Percentiles rank a stretch among this genome's conserved stretches.
phyloP scores from a whole-genome alignment of 306 rosid species.

The Inga oerstediana region DNA sequence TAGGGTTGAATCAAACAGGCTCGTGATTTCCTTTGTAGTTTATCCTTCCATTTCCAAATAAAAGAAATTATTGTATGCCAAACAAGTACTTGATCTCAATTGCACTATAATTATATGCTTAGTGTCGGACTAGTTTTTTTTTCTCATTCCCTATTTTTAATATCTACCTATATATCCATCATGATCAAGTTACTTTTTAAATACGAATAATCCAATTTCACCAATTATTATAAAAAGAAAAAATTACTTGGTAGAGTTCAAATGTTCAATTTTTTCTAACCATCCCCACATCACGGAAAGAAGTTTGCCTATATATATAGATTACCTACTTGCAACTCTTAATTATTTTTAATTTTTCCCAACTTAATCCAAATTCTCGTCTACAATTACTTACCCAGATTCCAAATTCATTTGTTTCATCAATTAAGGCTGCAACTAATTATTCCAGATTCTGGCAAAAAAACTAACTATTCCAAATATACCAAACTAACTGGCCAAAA shows the following conservation, averaged over 20 bases:
- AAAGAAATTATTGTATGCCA: not conserved
- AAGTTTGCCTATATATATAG: not conserved
- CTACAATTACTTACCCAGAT: not conserved
- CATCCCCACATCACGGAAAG: not conserved
- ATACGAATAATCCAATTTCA: not conserved
- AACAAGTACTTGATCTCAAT: not conserved
- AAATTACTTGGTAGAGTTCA: not conserved
- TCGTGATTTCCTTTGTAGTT: no score
- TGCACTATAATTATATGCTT: no score
- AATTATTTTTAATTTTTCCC: no score
- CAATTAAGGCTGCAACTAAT: not conserved
- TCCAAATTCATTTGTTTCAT: not conserved
- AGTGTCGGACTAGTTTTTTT: no score
- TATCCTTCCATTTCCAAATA: no score
- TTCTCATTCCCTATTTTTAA: no score
- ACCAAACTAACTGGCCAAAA: not conserved
- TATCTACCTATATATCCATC: not conserved
- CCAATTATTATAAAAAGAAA: not conserved
- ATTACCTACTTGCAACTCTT: not conserved
- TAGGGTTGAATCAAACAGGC: no score
- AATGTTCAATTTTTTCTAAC: not conserved
- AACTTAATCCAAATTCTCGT: not conserved
- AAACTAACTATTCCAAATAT: not conserved
- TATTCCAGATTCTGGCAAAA: not conserved
- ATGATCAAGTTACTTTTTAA: not conserved